Evolutionary conservation across 345 rosid species (phyloP).

Genomic region (Corchorus olitorius): DNA sequence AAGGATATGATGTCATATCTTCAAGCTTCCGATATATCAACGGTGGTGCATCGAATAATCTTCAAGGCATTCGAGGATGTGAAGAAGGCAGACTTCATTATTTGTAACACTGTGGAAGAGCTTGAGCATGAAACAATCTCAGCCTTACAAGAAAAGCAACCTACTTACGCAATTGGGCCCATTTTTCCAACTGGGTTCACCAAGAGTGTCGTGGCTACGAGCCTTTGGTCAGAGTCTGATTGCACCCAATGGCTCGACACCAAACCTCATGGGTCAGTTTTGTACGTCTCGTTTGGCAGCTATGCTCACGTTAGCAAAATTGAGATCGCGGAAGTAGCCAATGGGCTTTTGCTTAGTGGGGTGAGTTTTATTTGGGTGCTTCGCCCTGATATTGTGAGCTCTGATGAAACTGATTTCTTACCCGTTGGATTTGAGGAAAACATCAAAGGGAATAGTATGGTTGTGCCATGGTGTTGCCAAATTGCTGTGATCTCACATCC

Average conservation of each 20-base stretch:
- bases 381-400: slow-evolving; percentile 70
- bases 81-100: slow-evolving; percentile 59
- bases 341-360: slow-evolving; percentile 50
- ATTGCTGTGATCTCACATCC: slow-evolving; percentile 52
- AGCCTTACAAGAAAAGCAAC: slow-evolving; percentile 44
- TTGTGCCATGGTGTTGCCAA: slow-evolving; percentile 79
- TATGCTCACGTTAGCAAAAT: slow-evolving; percentile 57
- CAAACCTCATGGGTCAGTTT: slow-evolving; percentile 59
- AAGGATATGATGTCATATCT: slow-evolving; percentile 76
- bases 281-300: slow-evolving; percentile 82
- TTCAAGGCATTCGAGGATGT: slow-evolving; percentile 57
- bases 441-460: slow-evolving; percentile 45
- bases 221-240: slow-evolving; percentile 82
- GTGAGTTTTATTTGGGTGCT: slow-evolving; percentile 82
- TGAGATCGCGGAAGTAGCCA: slow-evolving; percentile 58
- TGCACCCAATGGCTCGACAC: slow-evolving; percentile 78
- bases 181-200: slow-evolving; percentile 52
- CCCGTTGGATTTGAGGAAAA: slow-evolving; percentile 52
- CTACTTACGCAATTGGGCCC: slow-evolving; percentile 79
- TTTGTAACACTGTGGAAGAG: slow-evolving; percentile 69
- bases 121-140: slow-evolving; percentile 59
- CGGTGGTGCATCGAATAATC: slow-evolving; percentile 58
- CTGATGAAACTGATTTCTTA: slow-evolving; percentile 47
- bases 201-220: slow-evolving; percentile 52
- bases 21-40: slow-evolving; percentile 51